Base-by-base conservation (phyloP, 2,329 filamentous ascomycete genomes). In the Bretziella fagacearum region DNA sequence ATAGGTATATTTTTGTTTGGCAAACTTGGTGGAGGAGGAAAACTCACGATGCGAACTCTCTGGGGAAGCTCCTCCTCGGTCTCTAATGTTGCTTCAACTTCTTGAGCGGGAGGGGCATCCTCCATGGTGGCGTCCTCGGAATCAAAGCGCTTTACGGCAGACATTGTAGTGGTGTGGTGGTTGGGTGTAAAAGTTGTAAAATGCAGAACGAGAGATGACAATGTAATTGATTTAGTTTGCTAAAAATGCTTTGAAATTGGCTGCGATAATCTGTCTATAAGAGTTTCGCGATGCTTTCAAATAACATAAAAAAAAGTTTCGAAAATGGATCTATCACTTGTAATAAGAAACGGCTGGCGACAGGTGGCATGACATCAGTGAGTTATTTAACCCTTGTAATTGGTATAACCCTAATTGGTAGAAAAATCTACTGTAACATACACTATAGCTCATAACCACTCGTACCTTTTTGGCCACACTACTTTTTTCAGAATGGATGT, bases 21-120 rank as follows among this genome's bases (percentile, higher is more conserved):
- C n/a, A 18, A 23, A 20, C 11, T 10, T 39, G 6, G 18, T 25
- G n/a, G 17, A 4, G 2, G 37, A 11, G 40, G 51, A 57, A 2
- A 15, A 48, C 66, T 56, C 60, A 82, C 78, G 58, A 82, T 73
- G 53, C 70, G 68, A 39, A 82, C 75, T 54, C 75, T 74, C 2
- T 60, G 52, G 51, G 70, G 66, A 18, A 63, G 60, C 43, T 70
- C 66, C 47, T 70, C 66, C 44, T 70, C 68, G 20, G 65, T 62
- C 15, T 69, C 30, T 5, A 15, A 54, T 39, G 20, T 20, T 8
- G 20, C 15, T 13, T 39, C 35, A 25, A 55, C 54, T 20, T 57
- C 55, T 25, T 52, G 52, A 40, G 63, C 62, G 17, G 62, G 56
- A 32, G 63, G 60, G 40, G 58, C 65, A 55, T 70, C 67, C 45